Percentiles rank a stretch among this genome's conserved stretches.
Conservation (phyloP, 495 filamentous ascomycete genomes). For the Glarea lozoyensis region DNA sequence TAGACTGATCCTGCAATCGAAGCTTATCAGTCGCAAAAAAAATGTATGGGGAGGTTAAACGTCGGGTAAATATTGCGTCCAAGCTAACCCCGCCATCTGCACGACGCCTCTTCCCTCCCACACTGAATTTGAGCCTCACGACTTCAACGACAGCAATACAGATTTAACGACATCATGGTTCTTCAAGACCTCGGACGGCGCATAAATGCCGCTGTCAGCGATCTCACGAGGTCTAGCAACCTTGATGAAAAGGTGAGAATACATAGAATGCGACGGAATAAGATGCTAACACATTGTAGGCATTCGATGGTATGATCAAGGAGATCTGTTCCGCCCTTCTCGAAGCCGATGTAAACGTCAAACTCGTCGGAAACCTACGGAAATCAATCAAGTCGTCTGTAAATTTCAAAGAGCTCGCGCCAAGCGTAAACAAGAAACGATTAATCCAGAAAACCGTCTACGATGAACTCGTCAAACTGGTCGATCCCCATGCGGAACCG, state of each 20-base stretch:
- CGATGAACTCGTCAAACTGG: slow-evolving; percentile 90
- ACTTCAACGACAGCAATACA: too few species aligned
- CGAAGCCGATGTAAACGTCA: slow-evolving; percentile 92
- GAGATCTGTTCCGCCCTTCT: slow-evolving; percentile 90
- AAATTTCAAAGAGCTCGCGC: slow-evolving; percentile 84
- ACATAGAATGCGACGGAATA: too few species aligned
- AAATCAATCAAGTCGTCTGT: slow-evolving; percentile 87
- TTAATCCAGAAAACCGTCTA: slow-evolving; percentile 97
- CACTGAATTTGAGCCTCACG: background rate
- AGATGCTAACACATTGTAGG: slow-evolving; percentile 41
- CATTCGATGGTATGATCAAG: slow-evolving; percentile 96
- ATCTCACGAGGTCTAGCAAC: slow-evolving; percentile 83
- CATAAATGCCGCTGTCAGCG: slow-evolving; percentile 92
- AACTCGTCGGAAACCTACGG: slow-evolving; percentile 83
- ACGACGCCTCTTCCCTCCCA: background rate
- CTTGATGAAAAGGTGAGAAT: slow-evolving; percentile 83
- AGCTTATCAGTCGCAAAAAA: too few species aligned
- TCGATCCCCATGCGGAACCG: slow-evolving; percentile 90
- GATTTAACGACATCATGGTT: slow-evolving; percentile 73
- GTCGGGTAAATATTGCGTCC: background rate
- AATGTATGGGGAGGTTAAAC: background rate
- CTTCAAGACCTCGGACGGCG: slow-evolving; percentile 97
- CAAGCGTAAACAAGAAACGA: slow-evolving; percentile 93
- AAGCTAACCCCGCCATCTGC: background rate
- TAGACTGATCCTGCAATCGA: too few species aligned